Evolutionary conservation across 768 basidiomycete genomes (phyloP).

Genomic region (Mycena belliarum): DNA sequence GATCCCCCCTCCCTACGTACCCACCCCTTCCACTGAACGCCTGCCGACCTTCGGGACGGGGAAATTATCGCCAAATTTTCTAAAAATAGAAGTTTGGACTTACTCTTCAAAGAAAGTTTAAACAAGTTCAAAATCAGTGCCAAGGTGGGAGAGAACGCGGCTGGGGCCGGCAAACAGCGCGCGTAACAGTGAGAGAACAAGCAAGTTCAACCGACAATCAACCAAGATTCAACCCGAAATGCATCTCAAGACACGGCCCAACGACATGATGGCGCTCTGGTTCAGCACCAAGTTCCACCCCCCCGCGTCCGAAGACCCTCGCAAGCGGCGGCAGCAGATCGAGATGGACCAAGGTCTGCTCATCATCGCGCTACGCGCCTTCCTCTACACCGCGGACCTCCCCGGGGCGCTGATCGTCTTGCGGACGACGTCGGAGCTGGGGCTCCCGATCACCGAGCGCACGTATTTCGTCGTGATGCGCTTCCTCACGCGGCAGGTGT

Average conservation of each 20-base stretch:
- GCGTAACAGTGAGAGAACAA: too few relatives aligned
- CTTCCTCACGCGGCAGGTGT: slow-evolving; percentile 28
- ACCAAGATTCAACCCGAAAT: too few relatives aligned
- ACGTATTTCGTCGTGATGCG: slow-evolving; percentile 44
- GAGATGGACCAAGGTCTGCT: slow-evolving; percentile 28
- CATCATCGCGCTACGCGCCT: slow-evolving; percentile 44
- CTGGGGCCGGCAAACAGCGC: too few relatives aligned
- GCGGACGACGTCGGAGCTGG: slow-evolving; percentile 29
- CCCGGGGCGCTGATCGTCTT: slow-evolving; percentile 46
- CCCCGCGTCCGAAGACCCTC: slow-evolving; percentile 31
- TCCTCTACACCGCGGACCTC: slow-evolving; percentile 47
- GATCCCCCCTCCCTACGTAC: too few relatives aligned
- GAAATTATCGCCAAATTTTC: too few relatives aligned
- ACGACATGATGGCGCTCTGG: slow-evolving; percentile 41
- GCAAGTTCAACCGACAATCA: too few relatives aligned
- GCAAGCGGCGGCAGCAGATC: slow-evolving; percentile 6
- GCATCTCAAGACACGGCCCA: slow-evolving; percentile 30
- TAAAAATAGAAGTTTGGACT: too few relatives aligned
- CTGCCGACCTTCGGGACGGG: too few relatives aligned
- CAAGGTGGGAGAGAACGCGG: too few relatives aligned
- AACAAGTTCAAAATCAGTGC: too few relatives aligned
- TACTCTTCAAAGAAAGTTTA: too few relatives aligned
- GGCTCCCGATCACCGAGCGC: slow-evolving; percentile 33
- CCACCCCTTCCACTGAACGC: too few relatives aligned
- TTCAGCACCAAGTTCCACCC: slow-evolving; percentile 13